phyloP scores from a whole-genome alignment of 208 protist species.

The Trichomonas gallinae region DNA sequence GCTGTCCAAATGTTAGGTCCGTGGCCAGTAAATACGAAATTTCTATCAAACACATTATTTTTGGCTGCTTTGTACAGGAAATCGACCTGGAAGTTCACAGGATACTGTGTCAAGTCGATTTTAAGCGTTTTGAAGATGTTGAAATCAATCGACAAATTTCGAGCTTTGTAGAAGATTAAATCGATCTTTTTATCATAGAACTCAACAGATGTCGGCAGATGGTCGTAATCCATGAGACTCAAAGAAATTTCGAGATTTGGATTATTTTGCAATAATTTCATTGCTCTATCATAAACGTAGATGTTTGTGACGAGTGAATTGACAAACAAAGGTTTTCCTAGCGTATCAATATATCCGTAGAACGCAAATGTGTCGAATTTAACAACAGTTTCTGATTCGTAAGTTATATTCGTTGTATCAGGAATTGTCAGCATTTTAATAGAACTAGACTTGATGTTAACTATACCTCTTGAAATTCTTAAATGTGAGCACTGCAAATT shows the following conservation, averaged over 20 bases:
- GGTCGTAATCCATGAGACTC: not conserved
- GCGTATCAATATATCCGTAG: not conserved
- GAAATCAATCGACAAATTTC: not conserved
- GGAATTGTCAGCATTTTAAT: not conserved
- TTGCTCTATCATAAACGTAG: not conserved
- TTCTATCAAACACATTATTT: not conserved
- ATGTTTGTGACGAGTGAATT: not conserved
- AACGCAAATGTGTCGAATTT: not conserved
- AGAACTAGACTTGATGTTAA: not conserved
- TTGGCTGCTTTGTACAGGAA: not conserved
- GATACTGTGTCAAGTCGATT: not conserved
- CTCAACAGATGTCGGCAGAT: not conserved
- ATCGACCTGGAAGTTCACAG: not conserved
- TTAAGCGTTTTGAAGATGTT: not conserved
- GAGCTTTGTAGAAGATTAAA: not conserved
- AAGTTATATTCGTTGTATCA: not conserved
- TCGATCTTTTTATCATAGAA: not conserved
- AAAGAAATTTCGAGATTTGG: not conserved
- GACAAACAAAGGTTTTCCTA: not conserved
- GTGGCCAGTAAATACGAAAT: not conserved
- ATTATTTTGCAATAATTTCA: not conserved
- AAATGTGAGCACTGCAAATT: not conserved
- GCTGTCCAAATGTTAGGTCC: not conserved
- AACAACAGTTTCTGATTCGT: not conserved
- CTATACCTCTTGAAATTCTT: not conserved